Evolutionary conservation across 1,284 basidiomycete species (phyloP).

Genomic region (Heimioporus retisporus): DNA sequence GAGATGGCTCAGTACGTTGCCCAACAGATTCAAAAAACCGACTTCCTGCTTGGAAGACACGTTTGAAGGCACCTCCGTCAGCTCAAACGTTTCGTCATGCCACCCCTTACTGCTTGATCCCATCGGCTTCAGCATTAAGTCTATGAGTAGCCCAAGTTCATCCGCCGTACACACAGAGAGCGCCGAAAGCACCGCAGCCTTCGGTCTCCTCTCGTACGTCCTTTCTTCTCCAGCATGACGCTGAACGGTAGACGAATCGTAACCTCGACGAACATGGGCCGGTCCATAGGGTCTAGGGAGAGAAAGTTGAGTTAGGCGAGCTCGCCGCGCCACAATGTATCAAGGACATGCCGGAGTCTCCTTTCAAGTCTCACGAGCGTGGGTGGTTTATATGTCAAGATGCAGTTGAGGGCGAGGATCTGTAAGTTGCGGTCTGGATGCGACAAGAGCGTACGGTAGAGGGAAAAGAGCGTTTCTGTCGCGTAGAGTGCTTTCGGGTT

Average conservation of each 20-base stretch:
- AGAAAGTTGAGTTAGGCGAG: constrained; percentile 79
- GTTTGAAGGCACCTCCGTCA: constrained; percentile 43
- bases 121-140: constrained; percentile 93
- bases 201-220: constrained; percentile 79
- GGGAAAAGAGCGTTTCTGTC: constrained; percentile 70
- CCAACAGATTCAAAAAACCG: constrained; percentile 89
- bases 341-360: constrained; percentile 77
- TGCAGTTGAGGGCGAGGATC: constrained; percentile 80
- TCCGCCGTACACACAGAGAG: constrained; percentile 78
- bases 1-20: constrained; percentile 84
- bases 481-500: constrained; percentile 92
- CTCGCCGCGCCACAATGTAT: constrained; percentile 91
- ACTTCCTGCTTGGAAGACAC: constrained; percentile 78
- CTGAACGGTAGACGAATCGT: constrained; percentile 90
- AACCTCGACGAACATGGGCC: constrained; percentile 78
- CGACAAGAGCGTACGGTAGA: constrained; percentile 86
- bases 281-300: constrained; percentile 71
- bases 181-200: constrained; percentile 82
- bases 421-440: constrained; percentile 90
- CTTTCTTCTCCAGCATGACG: constrained; percentile 86
- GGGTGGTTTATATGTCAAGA: constrained; percentile 88
- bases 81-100: constrained; percentile 37
- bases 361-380: constrained; percentile 76
- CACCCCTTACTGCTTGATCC: constrained; percentile 44
- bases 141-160: constrained; percentile 85